Evolutionary conservation across 805 yeast genomes (phyloP), one percentile per base, ranked within the genome.

Genomic region (Vanderwaltozyma yarrowii): DNA sequence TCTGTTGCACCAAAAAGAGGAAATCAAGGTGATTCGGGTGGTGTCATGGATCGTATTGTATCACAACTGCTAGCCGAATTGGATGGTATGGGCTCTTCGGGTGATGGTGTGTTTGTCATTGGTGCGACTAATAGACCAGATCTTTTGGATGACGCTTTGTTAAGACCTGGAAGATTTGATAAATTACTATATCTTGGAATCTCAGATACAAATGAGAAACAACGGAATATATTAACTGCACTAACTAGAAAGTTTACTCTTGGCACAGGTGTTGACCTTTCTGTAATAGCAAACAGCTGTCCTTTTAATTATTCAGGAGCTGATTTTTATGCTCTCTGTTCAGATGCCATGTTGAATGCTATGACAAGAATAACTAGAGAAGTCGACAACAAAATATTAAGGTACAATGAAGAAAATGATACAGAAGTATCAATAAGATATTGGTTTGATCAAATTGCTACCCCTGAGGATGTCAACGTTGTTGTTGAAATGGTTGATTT

Each of bases 61-160:
- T 88, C 96, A 0, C 98, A 92, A 59, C 65, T 92, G 29, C 67
- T 92, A 37, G 96, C 97, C 0, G 98, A 92, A 58, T 67, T 92
- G 32, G 98, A 92, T 56, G 97, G 97, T 19, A 89, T 89, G 96
- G 80, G 94, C 51, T 57, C 66, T 12, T 80, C 80, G 9, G 81
- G 81, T 6, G 78, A 72, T 41, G 97, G 96, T 5, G 96, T 92
- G 0, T 92, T 92, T 58, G 96, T 89, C 5, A 95, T 92, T 32
- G 98, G 98, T n/a, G 98, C 98, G 4, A 92, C 98, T 0, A 92
- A 92, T 52, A 71, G 98, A 51, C 98, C 98, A 0, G 98, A 92
- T 64, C 65, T 92, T 45, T 66, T 92, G 31, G 98, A 92, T 56
- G 96, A 89, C 56, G 96, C 97, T 0, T 67, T 92, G 34, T 64